Conservation (phyloP, 2,329 filamentous ascomycete genomes). For the Pseudocercospora fuligena region DNA sequence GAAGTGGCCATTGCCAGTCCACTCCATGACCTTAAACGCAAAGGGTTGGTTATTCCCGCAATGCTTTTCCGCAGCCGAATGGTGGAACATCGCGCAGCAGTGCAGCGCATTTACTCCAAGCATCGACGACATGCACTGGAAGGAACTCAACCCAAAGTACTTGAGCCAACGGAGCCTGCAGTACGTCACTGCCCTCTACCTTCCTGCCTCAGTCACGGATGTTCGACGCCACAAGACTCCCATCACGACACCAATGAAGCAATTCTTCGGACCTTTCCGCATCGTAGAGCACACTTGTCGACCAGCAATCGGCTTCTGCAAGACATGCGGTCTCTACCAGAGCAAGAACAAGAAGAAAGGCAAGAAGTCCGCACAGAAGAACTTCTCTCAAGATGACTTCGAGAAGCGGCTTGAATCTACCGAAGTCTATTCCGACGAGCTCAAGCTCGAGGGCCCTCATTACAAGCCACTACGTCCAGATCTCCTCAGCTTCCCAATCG, state of each 20-base stretch:
- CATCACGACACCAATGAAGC: conserved; percentile 6
- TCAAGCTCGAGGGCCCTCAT: background rate
- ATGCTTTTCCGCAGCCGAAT: background rate
- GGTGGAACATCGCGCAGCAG: background rate
- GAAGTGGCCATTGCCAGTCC: conserved; percentile 10
- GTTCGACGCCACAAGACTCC: background rate
- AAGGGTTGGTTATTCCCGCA: conserved; percentile 2
- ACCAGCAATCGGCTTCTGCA: conserved; percentile 12
- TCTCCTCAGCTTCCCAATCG: background rate
- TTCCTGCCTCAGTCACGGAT: conserved; percentile 17
- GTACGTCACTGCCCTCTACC: background rate
- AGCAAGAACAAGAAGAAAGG: conserved; percentile 9
- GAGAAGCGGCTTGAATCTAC: background rate
- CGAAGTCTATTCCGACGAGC: background rate
- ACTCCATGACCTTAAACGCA: conserved; percentile 6
- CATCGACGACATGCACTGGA: conserved; percentile 17
- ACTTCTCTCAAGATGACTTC: background rate
- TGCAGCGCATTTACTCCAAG: background rate
- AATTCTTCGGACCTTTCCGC: conserved; percentile 14
- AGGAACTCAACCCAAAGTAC: conserved; percentile 26
- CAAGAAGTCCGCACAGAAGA: background rate
- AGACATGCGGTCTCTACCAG: conserved; percentile 14
- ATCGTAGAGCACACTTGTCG: conserved; percentile 8
- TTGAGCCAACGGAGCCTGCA: conserved; percentile 16
- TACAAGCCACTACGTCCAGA: background rate